Percentiles rank a stretch among this genome's conserved stretches.
These are phyloP conservation scores for Boletus pseudopeckii DNA, from an alignment of 768 basidiomycete species.

Conservation along the genomic window DNA sequence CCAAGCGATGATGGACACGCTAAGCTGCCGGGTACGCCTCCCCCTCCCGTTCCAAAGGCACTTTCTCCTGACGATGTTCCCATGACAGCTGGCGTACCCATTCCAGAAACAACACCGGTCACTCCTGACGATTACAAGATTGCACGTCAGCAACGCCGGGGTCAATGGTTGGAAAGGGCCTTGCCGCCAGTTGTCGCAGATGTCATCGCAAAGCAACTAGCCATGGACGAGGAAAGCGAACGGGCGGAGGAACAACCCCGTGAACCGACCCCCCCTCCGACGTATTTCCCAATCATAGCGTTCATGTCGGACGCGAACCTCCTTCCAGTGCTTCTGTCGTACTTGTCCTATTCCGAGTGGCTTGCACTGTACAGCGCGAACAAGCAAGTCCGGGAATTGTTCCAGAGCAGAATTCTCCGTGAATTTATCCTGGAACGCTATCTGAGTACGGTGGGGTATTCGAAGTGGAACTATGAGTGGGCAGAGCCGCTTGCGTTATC, in stretches of 20 bases:
- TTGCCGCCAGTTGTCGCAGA: conserved; percentile 36
- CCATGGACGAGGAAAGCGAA: conserved; percentile 10
- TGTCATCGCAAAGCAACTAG: conserved; percentile 23
- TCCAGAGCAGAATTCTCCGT: conserved; percentile 46
- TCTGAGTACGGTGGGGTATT: conserved; percentile 69
- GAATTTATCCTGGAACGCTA: conserved; percentile 70
- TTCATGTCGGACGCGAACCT: conserved; percentile 55
- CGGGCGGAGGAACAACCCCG: conserved; percentile 15
- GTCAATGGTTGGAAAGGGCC: conserved; percentile 39
- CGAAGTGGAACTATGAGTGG: conserved; percentile 53
- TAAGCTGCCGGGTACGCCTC: background rate
- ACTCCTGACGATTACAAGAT: conserved; percentile 39
- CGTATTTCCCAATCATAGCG: conserved; percentile 48
- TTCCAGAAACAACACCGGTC: conserved; percentile 6
- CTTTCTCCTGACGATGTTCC: background rate
- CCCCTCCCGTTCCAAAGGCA: background rate
- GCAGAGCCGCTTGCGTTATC: conserved; percentile 62
- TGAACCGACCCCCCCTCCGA: conserved; percentile 24
- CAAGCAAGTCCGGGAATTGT: conserved; percentile 51
- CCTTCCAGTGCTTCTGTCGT: conserved; percentile 52
- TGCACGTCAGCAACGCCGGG: conserved; percentile 40
- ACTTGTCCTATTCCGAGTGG: conserved; percentile 73
- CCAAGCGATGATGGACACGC: conserved; percentile 10
- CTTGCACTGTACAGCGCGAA: conserved; percentile 55
- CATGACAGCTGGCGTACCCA: background rate